Evolutionary conservation across 257 asterid species (phyloP).

Genomic region (Solanum ahanhuiri): DNA sequence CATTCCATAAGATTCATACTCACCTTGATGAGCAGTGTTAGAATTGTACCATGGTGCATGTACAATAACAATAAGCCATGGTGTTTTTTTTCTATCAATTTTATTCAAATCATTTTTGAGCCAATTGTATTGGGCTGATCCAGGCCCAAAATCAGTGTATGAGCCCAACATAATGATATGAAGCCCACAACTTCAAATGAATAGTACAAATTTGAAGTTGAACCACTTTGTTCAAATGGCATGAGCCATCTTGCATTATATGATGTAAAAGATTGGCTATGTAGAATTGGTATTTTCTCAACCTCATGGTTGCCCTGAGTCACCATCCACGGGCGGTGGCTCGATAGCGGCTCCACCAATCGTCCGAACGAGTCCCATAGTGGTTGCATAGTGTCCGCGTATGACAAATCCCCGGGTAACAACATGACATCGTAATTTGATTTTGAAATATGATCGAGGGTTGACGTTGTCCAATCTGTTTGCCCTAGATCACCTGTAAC

Average conservation of each 20-base stretch:
- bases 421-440: conserved; percentile 46
- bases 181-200: conserved; percentile 65
- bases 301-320: conserved; percentile 86
- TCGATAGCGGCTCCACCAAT: conserved; percentile 52
- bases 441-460: conserved; percentile 46
- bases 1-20: conserved; percentile 45
- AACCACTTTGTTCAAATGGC: conserved; percentile 71
- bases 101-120: conserved; percentile 34
- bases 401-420: conserved; percentile 69
- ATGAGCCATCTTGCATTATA: conserved; percentile 81
- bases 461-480: conserved; percentile 61
- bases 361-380: conserved; percentile 75
- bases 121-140: conserved; percentile 64
- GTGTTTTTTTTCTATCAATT: conserved; percentile 49
- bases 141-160: conserved; percentile 48
- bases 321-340: conserved; percentile 89
- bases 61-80: conserved; percentile 58
- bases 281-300: conserved; percentile 36
- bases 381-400: conserved; percentile 42
- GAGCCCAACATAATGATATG: conserved; percentile 84
- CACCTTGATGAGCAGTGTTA: conserved; percentile 72
- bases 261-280: conserved; percentile 24
- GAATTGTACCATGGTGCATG: conserved; percentile 94
- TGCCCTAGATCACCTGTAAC: conserved; percentile 73
- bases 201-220: conserved; percentile 67